A percentile compares a stretch with the other conserved stretches of the same genome.
Evolutionary conservation across 1,284 basidiomycete species (phyloP).

Genomic region (Chondrostereum purpureum): DNA sequence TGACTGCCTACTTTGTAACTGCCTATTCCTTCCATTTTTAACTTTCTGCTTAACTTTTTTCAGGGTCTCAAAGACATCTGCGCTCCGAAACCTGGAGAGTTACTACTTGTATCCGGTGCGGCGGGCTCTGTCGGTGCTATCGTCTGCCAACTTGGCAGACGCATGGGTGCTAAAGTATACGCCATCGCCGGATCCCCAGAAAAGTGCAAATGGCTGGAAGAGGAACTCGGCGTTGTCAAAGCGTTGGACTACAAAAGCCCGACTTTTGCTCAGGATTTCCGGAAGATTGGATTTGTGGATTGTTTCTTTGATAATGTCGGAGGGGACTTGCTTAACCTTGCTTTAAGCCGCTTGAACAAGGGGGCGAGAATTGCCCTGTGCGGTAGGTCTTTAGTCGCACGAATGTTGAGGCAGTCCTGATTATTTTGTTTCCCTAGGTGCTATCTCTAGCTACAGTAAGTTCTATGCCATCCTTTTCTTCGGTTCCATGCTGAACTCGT

Average conservation of each 20-base stretch:
- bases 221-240: slow-evolving; percentile 75
- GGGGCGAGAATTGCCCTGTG: slow-evolving; percentile 75
- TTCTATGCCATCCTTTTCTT: slow-evolving; percentile 2
- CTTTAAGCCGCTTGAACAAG: slow-evolving; percentile 67
- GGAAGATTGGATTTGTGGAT: slow-evolving; percentile 61
- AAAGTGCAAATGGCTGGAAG: slow-evolving; percentile 79
- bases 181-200: slow-evolving; percentile 71
- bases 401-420: neutral
- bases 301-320: slow-evolving; percentile 89
- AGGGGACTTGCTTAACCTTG: slow-evolving; percentile 77
- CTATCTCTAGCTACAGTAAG: slow-evolving; percentile 76
- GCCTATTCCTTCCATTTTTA: slow-evolving; percentile 10
- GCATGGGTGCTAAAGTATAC: slow-evolving; percentile 72
- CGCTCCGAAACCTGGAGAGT: slow-evolving; percentile 75
- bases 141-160: slow-evolving; percentile 74
- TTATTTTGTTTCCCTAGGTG: slow-evolving; percentile 38
- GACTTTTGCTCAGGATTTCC: slow-evolving; percentile 64
- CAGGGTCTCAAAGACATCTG: slow-evolving; percentile 81
- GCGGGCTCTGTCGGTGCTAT: slow-evolving; percentile 82
- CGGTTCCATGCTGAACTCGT: neutral
- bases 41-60: neutral
- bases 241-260: slow-evolving; percentile 85
- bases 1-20: slow-evolving; percentile 83
- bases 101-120: slow-evolving; percentile 80
- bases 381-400: slow-evolving; percentile 31